Conservation (phyloP, 2,329 filamentous ascomycete species). For the Dactylellina parvicollis region DNA sequence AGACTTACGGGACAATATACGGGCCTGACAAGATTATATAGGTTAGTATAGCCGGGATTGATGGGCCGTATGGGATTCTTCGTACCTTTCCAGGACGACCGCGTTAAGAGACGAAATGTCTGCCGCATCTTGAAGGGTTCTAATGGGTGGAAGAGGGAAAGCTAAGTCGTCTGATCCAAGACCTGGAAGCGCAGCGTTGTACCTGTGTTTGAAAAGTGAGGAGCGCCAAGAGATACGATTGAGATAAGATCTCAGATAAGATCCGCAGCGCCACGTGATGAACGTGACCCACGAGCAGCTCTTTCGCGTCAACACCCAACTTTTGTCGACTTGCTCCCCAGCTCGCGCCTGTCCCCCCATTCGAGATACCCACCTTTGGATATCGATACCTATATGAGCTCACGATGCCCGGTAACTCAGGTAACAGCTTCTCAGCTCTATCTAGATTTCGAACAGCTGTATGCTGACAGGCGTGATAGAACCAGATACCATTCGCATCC, state of each 20-base stretch:
- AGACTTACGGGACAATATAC: constrained; percentile 74
- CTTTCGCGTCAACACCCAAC: constrained; percentile 36
- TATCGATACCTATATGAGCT: neutral
- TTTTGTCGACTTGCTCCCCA: neutral
- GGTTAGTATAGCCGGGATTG: constrained; percentile 41
- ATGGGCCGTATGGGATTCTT: neutral
- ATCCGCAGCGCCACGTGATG: constrained; percentile 6
- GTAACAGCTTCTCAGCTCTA: neutral
- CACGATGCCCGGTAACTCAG: constrained; percentile 43
- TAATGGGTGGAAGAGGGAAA: constrained; percentile 48
- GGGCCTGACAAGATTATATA: constrained; percentile 67
- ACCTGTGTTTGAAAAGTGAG: constrained; percentile 19
- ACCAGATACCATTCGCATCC: constrained; percentile 88
- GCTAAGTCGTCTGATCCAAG: neutral
- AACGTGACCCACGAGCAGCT: constrained; percentile 28
- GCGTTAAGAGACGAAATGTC: constrained; percentile 74
- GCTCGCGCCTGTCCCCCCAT: neutral
- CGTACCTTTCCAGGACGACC: constrained; percentile 89
- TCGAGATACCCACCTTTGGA: neutral
- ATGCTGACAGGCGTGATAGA: constrained; percentile 22
- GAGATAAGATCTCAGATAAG: constrained; percentile 24
- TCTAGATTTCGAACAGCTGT: neutral
- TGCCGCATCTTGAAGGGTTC: constrained; percentile 69
- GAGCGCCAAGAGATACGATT: constrained; percentile 25
- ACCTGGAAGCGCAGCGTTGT: neutral